phyloP scores from a whole-genome alignment of 1,284 basidiomycete genomes.

The Sporisorium scitamineum region DNA sequence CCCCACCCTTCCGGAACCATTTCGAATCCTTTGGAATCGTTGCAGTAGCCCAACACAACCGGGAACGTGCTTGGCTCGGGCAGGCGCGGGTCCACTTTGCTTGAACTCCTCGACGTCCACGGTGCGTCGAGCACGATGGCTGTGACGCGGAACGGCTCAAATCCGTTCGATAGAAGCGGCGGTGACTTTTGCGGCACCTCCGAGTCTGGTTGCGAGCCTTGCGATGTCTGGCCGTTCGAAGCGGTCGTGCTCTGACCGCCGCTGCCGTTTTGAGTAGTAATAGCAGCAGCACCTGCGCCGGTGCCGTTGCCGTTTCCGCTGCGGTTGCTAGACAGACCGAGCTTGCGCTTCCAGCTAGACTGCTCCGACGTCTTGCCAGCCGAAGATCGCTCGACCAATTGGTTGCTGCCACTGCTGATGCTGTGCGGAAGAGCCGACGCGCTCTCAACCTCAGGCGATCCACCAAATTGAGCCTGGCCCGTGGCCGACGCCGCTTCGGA shows the following conservation, averaged over 20 bases:
- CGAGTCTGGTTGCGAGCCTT: neutral
- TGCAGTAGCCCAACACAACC: constrained; percentile 55
- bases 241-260: neutral
- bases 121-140: constrained; percentile 48
- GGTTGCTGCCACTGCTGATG: constrained; percentile 23
- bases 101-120: constrained; percentile 17
- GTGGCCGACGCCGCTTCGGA: constrained; percentile 2
- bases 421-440: constrained; percentile 16
- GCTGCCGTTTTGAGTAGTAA: neutral
- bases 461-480: constrained; percentile 1
- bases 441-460: constrained; percentile 13
- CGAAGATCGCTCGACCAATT: constrained; percentile 4
- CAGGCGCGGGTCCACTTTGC: constrained; percentile 26
- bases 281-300: neutral
- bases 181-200: constrained; percentile 13
- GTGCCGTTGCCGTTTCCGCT: neutral
- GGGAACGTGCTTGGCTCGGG: constrained; percentile 52
- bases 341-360: constrained; percentile 44
- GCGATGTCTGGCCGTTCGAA: neutral
- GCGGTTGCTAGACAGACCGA: constrained; percentile 24
- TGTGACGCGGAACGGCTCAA: constrained; percentile 46
- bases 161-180: neutral
- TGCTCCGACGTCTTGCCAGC: constrained; percentile 19
- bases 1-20: constrained; percentile 56
- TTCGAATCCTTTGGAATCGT: constrained; percentile 38